Conservation (phyloP, 1,284 basidiomycete species). For the Boletus semigastroideus region DNA sequence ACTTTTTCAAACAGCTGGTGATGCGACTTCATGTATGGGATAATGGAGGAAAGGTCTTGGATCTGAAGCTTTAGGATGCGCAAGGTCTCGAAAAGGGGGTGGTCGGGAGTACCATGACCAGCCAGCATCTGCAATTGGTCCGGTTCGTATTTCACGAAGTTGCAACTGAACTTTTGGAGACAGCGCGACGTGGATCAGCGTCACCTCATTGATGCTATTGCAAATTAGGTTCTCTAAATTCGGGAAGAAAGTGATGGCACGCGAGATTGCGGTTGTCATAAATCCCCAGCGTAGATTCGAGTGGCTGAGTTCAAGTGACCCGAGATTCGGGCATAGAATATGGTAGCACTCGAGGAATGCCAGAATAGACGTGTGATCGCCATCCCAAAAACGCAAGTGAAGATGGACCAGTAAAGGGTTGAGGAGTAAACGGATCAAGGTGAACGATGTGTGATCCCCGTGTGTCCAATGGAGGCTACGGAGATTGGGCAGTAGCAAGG, state of each 20-base stretch:
- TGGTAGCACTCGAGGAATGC: slow-evolving; percentile 6
- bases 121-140: background rate
- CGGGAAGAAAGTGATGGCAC: background rate
- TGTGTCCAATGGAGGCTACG: slow-evolving; percentile 3
- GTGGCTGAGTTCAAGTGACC: slow-evolving; percentile 2
- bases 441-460: background rate
- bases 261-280: slow-evolving; percentile 6
- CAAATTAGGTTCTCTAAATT: background rate
- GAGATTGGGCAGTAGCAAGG: slow-evolving; percentile 16
- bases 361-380: background rate
- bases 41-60: background rate
- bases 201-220: background rate
- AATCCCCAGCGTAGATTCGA: no score
- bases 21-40: background rate
- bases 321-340: slow-evolving; percentile 12
- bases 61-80: background rate
- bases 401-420: slow-evolving; percentile 13
- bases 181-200: background rate
- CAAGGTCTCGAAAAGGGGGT: background rate
- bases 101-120: background rate
- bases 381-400: background rate
- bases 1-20: slow-evolving; percentile 1
- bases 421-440: slow-evolving; percentile 10
- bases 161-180: background rate
- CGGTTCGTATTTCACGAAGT: background rate